Percentiles rank a stretch among this genome's conserved stretches.
phyloP scores from a whole-genome alignment of 2,329 filamentous ascomycete species.

The Beauveria brongniartii region DNA sequence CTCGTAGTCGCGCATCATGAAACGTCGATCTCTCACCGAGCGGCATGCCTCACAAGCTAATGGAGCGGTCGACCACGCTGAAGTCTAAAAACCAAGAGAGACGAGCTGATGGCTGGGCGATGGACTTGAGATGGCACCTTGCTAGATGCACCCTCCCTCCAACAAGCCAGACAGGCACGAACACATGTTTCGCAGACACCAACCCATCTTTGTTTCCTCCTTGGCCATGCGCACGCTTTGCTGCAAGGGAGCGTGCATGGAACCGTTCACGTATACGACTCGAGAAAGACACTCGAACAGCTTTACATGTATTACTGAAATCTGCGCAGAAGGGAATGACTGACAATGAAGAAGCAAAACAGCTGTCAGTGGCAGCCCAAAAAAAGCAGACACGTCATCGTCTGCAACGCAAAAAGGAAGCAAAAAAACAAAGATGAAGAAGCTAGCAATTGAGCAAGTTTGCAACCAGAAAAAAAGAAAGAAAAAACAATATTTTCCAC shows the following conservation, averaged over 20 bases:
- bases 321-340: not conserved
- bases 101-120: not conserved
- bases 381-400: not conserved
- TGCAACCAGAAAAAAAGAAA: not conserved
- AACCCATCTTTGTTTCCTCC: not conserved
- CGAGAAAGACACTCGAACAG: too few species aligned
- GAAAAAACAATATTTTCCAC: not conserved
- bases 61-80: not conserved
- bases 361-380: not conserved
- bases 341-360: not conserved
- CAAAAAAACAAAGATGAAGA: not conserved
- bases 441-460: not conserved
- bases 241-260: not conserved
- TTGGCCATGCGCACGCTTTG: not conserved
- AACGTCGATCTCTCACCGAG: not conserved
- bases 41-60: not conserved
- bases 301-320: not conserved
- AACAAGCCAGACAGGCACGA: not conserved
- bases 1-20: not conserved
- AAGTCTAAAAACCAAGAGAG: not conserved
- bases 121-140: not conserved
- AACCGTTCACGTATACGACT: too few species aligned
- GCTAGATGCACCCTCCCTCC: slow-evolving; percentile 3
- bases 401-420: not conserved
- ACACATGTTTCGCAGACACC: not conserved